phyloP scores from a whole-genome alignment of 1,284 basidiomycete genomes.

The Boletus semigastroideus region DNA sequence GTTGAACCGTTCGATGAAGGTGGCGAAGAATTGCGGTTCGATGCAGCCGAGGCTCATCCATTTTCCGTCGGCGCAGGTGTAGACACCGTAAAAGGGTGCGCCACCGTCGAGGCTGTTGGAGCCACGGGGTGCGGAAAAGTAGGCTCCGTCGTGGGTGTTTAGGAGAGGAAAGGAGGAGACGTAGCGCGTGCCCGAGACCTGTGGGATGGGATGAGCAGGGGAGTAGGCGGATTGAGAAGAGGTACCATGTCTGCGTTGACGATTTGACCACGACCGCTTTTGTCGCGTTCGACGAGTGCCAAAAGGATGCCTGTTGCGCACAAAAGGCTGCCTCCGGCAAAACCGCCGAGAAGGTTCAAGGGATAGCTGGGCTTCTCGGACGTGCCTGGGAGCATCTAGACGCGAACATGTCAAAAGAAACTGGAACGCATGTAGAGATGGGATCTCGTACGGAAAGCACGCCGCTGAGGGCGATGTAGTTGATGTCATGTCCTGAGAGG shows the following conservation, averaged over 20 bases:
- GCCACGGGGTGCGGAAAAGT: constrained; percentile 52
- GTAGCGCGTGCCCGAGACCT: constrained; percentile 82
- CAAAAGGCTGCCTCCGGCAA: constrained; percentile 78
- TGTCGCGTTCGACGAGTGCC: constrained; percentile 67
- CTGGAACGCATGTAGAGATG: background rate
- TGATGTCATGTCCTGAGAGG: constrained; percentile 73
- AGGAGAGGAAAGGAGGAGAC: constrained; percentile 70
- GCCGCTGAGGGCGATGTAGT: constrained; percentile 83
- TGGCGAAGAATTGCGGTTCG: constrained; percentile 68
- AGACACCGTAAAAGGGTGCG: constrained; percentile 77
- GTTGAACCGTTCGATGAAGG: constrained; percentile 57
- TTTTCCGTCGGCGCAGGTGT: constrained; percentile 68
- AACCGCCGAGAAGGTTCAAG: constrained; percentile 77
- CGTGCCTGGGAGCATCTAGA: constrained; percentile 67
- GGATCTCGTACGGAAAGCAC: constrained; percentile 63
- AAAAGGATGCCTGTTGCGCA: constrained; percentile 76
- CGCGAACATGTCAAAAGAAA: background rate
- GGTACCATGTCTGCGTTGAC: constrained; percentile 77
- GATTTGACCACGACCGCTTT: constrained; percentile 69
- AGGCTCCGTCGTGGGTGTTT: constrained; percentile 41
- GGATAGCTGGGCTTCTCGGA: constrained; percentile 69
- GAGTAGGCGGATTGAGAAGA: background rate
- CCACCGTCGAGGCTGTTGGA: constrained; percentile 74
- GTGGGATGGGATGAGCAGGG: background rate
- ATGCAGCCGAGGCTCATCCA: constrained; percentile 80